Evolutionary conservation across 2,329 filamentous ascomycete species (phyloP), one percentile per base, ranked within the genome.

Genomic region (Venturia effusa): DNA sequence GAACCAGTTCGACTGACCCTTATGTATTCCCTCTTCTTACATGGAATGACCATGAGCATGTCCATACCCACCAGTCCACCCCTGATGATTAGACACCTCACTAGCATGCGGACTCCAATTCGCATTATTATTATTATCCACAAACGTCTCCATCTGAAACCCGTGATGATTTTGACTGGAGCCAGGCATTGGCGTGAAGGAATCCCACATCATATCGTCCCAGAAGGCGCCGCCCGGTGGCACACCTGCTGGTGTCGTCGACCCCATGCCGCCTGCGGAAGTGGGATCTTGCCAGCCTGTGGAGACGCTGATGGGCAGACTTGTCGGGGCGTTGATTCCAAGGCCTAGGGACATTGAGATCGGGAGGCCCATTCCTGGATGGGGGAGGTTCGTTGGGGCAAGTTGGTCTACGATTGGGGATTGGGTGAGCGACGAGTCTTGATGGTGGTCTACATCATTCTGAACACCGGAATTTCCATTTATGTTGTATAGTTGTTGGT

Each of bases 181-280:
- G 2, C 40, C 59, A 1, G 59, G 59, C 22, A 62, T 2, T 8
- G 40, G 34, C 5, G 61, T 22, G 24, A 64, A 64, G 27, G 73
- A 74, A 59, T 76, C 74, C 74, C 74, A 76, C 72, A 76, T 74
- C 73, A 76, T 75, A 60, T 75, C 73, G 64, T 75, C 74, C 74
- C 74, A 76, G 64, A 75, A 75, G 13, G 67, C 69, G 41, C 61
- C 62, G 39, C 34, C 34, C 1, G 30, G 30, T n/a, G 62, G 57
- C 61, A 59, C 41, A 4, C 51, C 45, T n/a, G 19, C 15, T 19
- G 61, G 61, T 7, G 61, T 68, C 39, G 72, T 63, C 54, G 71
- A 69, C 48, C 72, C 72, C 64, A 75, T 60, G 5, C 63, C 68
- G 4, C 71, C 68, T 7, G 67, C 69, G 0, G 73, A 68, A 45